These are phyloP conservation scores for Endogone sp. DNA, from an alignment of 192 early-diverging fungal species.

Conservation along the genomic window DNA sequence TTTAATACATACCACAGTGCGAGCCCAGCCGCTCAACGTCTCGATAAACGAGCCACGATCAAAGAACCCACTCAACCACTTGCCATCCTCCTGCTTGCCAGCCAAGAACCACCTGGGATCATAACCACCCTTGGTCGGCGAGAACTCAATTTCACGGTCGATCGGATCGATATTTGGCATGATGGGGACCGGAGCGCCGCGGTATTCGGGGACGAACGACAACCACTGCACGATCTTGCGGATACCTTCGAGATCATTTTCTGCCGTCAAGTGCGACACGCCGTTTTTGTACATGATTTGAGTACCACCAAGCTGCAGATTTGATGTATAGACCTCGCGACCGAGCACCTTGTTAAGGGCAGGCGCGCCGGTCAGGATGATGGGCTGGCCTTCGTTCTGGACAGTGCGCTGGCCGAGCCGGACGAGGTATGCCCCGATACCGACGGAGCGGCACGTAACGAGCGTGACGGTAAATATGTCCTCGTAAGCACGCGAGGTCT, in stretches of 20 bases:
- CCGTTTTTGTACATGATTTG: conserved; percentile 99
- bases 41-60: conserved; percentile 96
- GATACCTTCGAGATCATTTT: conserved; percentile 94
- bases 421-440: conserved; percentile 98
- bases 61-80: conserved; percentile 92
- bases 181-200: conserved; percentile 66
- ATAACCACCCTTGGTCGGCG: conserved; percentile 79
- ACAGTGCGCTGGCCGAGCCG: conserved; percentile 96
- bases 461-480: conserved; percentile 97
- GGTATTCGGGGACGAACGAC: conserved; percentile 77
- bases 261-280: conserved; percentile 93
- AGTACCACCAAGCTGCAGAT: conserved; percentile 96
- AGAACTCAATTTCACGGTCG: conserved; percentile 79
- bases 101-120: conserved; percentile 90
- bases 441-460: conserved; percentile 97
- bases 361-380: conserved; percentile 95
- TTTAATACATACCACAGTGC: conserved; percentile 79
- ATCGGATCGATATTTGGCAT: conserved; percentile 63
- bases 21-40: conserved; percentile 95
- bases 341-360: conserved; percentile 98
- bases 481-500: conserved; percentile 91
- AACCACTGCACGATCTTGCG: conserved; percentile 93
- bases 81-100: conserved; percentile 63
- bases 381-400: conserved; percentile 97
- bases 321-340: conserved; percentile 96